Base-by-base conservation (phyloP, 169 alveolate genomes). In the Plasmodium falciparum region DNA sequence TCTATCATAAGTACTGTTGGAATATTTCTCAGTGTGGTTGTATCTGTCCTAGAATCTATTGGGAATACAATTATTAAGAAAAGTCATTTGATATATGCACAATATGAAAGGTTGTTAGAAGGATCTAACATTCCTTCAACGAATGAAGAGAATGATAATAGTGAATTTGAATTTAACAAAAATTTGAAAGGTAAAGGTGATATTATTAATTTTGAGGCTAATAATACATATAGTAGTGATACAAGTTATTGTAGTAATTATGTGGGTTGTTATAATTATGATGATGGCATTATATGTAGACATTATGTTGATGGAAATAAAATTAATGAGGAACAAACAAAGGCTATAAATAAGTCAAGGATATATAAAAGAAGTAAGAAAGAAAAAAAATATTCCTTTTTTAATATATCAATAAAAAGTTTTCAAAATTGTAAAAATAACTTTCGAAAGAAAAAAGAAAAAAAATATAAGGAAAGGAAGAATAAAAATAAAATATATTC, bases 101-200 rank as follows among this genome's bases (percentile, higher is more conserved):
- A 72, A 72, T 72, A 72, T 72, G 63, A 72, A 58, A 72, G n/a
- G 43, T 45, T 72, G 22, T 26, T 72, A 22, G 83, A 72, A 61
- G 47, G 26, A 33, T 17, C 26, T 8, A 65, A 39, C 1, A 17
- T 15, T 26, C 49, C 11, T 47, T 22, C 50, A 45, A 17, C 15
- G 4, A 39, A 47, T 17, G 8, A 15, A 39, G 83, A 39, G 17
- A 43, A 12, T 17, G 62, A 71, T 24, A 50, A 43, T 0, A 54
- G 45, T 11, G n/a, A 11, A 11, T n/a, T 11, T 33, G 58, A 56
- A 56, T 56, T 15, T 56, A 56, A 56, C 20, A 5, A 56, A 1
- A 5, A 56, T 56, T 56, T 22, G 45, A 33, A 33, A 33, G 45
- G 6, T 33, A 33, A 33, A 33, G 6, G 45, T 33, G 45, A 33